phyloP scores from a whole-genome alignment of 139 green algal genomes.

The Nannochloris sp. region DNA sequence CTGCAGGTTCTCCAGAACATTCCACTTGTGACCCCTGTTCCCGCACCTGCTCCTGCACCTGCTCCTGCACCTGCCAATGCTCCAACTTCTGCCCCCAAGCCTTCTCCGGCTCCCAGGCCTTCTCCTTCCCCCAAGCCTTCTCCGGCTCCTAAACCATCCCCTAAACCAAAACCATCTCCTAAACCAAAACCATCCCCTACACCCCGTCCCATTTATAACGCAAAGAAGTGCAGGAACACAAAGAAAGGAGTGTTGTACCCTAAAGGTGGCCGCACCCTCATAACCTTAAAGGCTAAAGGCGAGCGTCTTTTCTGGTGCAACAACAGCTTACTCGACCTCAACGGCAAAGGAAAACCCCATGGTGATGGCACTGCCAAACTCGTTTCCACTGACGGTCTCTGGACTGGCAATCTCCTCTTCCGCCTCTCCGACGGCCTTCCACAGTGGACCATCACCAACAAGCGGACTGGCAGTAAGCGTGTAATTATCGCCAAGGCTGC shows the following conservation, averaged over 20 bases:
- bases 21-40: too few species aligned
- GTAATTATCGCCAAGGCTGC: background rate
- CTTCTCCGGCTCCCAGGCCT: too few species aligned
- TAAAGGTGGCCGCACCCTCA: background rate
- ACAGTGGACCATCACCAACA: background rate
- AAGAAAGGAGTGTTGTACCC: background rate
- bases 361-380: background rate
- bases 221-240: background rate
- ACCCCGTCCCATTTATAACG: too few species aligned
- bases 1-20: too few species aligned
- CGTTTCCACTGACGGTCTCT: background rate
- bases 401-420: background rate
- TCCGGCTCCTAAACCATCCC: too few species aligned
- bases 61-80: too few species aligned
- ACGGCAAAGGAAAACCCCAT: background rate
- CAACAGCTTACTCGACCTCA: background rate
- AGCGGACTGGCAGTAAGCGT: background rate
- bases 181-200: too few species aligned
- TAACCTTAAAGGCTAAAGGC: background rate
- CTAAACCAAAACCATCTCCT: too few species aligned
- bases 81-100: too few species aligned
- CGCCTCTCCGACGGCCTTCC: background rate
- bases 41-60: too few species aligned
- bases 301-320: background rate
- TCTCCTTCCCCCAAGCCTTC: too few species aligned